phyloP scores from a whole-genome alignment of 2,329 filamentous ascomycete species.

The Fusarium sp. region DNA sequence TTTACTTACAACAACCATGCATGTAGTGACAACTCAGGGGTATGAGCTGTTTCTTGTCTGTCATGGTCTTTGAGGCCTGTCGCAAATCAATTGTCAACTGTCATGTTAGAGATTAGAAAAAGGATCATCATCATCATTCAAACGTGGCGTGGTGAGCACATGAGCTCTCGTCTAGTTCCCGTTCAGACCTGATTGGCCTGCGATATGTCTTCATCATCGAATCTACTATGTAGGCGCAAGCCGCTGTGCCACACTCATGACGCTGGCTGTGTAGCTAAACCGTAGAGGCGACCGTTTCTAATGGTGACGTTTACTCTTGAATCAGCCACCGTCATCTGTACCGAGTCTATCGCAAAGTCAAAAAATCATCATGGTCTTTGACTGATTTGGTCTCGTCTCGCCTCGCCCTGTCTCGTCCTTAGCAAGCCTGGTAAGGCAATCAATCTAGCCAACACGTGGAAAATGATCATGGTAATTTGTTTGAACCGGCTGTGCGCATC shows the following conservation, averaged over 20 bases:
- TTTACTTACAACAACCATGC: conserved; percentile 2
- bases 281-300: conserved; percentile 31
- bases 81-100: conserved; percentile 16
- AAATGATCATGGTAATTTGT: conserved; percentile 4
- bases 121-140: conserved; percentile 24
- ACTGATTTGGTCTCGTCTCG: conserved; percentile 27
- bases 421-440: neutral
- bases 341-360: neutral
- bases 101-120: conserved; percentile 12
- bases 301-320: conserved; percentile 38
- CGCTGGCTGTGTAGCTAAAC: conserved; percentile 21
- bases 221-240: conserved; percentile 26
- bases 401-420: conserved; percentile 9
- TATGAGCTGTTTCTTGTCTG: conserved; percentile 13
- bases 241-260: conserved; percentile 43
- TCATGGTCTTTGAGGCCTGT: neutral
- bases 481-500: conserved; percentile 19
- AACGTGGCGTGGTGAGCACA: conserved; percentile 10
- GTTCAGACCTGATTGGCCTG: conserved; percentile 23
- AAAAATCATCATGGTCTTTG: conserved; percentile 11
- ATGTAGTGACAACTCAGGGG: conserved; percentile 11
- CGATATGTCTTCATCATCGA: conserved; percentile 8
- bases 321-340: conserved; percentile 36
- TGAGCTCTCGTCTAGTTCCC: conserved; percentile 12
- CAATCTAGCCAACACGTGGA: conserved; percentile 8